phyloP scores from a whole-genome alignment of 2,329 filamentous ascomycete genomes.

The Didymella exigua region DNA sequence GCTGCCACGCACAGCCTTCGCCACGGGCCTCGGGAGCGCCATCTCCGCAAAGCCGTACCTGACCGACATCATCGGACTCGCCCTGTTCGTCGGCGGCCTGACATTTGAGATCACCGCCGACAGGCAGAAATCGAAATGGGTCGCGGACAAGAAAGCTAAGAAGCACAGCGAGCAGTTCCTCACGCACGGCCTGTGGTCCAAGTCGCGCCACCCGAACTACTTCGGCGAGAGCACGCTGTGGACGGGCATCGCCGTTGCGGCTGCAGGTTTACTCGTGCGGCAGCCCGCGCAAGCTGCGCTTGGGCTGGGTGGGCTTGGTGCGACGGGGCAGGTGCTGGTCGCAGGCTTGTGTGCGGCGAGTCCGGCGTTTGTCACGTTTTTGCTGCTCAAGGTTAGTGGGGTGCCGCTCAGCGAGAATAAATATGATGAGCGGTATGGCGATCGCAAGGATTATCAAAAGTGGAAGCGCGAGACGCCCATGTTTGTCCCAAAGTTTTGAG shows the following conservation, averaged over 20 bases:
- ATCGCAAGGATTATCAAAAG: slow-evolving; percentile 68
- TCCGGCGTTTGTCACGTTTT: slow-evolving; percentile 67
- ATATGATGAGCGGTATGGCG: slow-evolving; percentile 69
- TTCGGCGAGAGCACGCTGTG: slow-evolving; percentile 74
- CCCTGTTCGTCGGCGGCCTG: slow-evolving; percentile 65
- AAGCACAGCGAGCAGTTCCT: slow-evolving; percentile 71
- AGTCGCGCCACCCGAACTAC: slow-evolving; percentile 70
- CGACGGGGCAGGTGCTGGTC: slow-evolving; percentile 52
- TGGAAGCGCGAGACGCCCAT: slow-evolving; percentile 71
- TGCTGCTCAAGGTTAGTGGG: slow-evolving; percentile 68
- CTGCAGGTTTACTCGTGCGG: slow-evolving; percentile 62
- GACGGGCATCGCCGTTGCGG: slow-evolving; percentile 67
- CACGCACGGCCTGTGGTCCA: slow-evolving; percentile 66
- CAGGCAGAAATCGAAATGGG: slow-evolving; percentile 67
- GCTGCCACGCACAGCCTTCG: slow-evolving; percentile 60
- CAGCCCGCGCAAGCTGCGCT: slow-evolving; percentile 63
- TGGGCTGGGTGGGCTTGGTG: slow-evolving; percentile 55
- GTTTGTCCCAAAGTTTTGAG: slow-evolving; percentile 67
- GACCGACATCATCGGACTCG: slow-evolving; percentile 63
- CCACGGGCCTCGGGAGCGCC: slow-evolving; percentile 51
- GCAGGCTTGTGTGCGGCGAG: slow-evolving; percentile 61
- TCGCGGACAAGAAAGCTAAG: slow-evolving; percentile 66
- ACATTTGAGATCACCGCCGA: slow-evolving; percentile 67
- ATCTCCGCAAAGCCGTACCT: slow-evolving; percentile 49
- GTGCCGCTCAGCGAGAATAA: slow-evolving; percentile 71